These are phyloP conservation scores for Stemphylium beticola DNA, from an alignment of 2,329 filamentous ascomycete species.

Conservation along the genomic window DNA sequence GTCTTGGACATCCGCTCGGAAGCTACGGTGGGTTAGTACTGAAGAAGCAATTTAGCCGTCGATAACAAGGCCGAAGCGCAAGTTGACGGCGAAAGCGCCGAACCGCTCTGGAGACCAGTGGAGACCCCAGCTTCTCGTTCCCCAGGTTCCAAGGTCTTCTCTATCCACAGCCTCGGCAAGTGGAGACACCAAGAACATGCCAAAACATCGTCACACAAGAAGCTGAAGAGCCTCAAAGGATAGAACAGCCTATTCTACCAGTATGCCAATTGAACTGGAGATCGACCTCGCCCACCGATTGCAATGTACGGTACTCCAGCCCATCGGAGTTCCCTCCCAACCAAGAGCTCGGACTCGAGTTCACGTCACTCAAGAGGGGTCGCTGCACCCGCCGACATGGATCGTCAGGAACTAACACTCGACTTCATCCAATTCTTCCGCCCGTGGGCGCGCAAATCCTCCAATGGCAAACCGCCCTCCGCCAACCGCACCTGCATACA, in stretches of 20 bases:
- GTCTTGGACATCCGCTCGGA: background rate
- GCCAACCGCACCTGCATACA: constrained; percentile 2
- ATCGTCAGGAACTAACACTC: constrained; percentile 20
- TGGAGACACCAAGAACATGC: background rate
- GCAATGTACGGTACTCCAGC: background rate
- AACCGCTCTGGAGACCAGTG: background rate
- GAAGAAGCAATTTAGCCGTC: constrained; percentile 10
- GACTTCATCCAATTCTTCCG: constrained; percentile 28
- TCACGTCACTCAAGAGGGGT: constrained; percentile 15
- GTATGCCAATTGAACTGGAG: background rate
- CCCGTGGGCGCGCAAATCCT: constrained; percentile 24
- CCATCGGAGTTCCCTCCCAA: background rate
- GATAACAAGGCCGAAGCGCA: background rate
- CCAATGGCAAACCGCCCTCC: constrained; percentile 25
- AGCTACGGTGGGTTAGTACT: background rate
- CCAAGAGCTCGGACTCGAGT: background rate
- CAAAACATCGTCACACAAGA: background rate
- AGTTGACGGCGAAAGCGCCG: constrained; percentile 4
- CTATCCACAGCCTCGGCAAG: constrained; percentile 9
- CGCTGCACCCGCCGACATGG: constrained; percentile 16
- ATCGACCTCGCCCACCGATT: background rate
- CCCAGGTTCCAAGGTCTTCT: constrained; percentile 1
- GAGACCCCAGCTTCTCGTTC: constrained; percentile 5
- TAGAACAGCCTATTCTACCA: too few species aligned
- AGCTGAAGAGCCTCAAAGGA: background rate